phyloP scores from a whole-genome alignment of 148 eudicot species.

The Chenopodium album region DNA sequence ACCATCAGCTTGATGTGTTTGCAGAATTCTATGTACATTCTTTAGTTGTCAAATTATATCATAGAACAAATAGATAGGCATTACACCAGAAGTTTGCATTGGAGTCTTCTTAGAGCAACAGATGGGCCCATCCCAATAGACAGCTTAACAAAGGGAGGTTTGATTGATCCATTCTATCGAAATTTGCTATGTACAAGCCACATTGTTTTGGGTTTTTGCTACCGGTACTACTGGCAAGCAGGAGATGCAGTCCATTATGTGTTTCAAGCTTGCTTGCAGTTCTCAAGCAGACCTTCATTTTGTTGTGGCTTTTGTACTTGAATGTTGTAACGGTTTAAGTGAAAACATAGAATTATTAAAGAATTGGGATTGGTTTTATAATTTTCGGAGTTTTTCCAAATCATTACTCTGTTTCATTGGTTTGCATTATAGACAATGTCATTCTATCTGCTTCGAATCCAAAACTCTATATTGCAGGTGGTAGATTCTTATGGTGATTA shows the following conservation, averaged over 20 bases:
- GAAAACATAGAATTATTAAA: not conserved
- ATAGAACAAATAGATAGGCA: not conserved
- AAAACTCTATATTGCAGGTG: not conserved
- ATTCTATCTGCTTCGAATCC: not conserved
- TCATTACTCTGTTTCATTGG: not conserved
- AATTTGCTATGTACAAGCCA: not conserved
- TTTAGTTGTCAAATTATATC: conserved; percentile 6
- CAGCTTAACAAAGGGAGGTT: not conserved
- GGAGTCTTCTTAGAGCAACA: not conserved
- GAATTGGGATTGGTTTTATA: not conserved
- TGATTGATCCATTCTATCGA: not conserved
- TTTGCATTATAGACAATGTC: not conserved
- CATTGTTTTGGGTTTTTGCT: not conserved
- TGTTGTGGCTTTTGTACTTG: conserved; percentile 18
- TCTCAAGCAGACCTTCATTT: too few species aligned
- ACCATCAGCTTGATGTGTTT: not conserved
- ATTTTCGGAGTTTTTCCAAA: not conserved
- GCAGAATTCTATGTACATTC: conserved; percentile 4
- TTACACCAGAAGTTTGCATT: conserved; percentile 7
- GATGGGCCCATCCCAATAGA: not conserved
- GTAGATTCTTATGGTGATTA: not conserved
- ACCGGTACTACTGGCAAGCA: not conserved
- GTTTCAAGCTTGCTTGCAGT: not conserved
- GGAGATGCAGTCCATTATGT: conserved; percentile 6
- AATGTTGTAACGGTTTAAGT: not conserved